Evolutionary conservation across 495 filamentous ascomycete genomes (phyloP).

Genomic region (Aspergillus funiculosus): DNA sequence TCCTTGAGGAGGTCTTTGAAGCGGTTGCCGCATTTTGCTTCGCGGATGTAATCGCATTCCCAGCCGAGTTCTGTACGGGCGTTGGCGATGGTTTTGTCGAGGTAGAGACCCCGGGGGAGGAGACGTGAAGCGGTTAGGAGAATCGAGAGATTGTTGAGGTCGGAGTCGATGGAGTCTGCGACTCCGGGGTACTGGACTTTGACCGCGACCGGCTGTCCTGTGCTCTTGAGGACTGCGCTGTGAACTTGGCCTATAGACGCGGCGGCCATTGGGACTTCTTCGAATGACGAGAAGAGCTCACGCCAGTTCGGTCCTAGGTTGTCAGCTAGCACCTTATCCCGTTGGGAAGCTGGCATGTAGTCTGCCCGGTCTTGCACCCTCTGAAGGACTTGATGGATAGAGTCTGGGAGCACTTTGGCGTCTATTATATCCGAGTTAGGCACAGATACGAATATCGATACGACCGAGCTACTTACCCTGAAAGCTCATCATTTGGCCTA

Average conservation of each 20-base stretch:
- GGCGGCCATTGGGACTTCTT: constrained; percentile 88
- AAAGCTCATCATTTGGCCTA: constrained; percentile 96
- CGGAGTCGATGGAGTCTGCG: constrained; percentile 88
- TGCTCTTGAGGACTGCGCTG: constrained; percentile 71
- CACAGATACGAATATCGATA: neutral
- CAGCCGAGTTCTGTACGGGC: constrained; percentile 87
- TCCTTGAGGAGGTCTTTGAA: constrained; percentile 68
- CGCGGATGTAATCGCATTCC: constrained; percentile 94
- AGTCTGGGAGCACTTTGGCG: constrained; percentile 84
- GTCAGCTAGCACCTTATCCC: constrained; percentile 68
- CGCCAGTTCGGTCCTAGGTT: constrained; percentile 87
- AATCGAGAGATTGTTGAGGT: constrained; percentile 85
- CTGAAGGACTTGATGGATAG: constrained; percentile 80
- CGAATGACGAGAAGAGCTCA: constrained; percentile 73
- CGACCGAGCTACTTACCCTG: constrained; percentile 54
- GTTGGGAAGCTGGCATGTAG: constrained; percentile 93
- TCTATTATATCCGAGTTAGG: constrained; percentile 48
- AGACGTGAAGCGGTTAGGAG: constrained; percentile 84
- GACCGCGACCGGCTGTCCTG: constrained; percentile 72
- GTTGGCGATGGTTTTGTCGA: constrained; percentile 96
- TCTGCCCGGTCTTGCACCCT: constrained; percentile 95
- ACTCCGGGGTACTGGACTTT: constrained; percentile 99
- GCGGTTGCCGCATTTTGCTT: constrained; percentile 69
- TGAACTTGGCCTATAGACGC: constrained; percentile 99
- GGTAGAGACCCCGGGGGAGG: constrained; percentile 84